These are phyloP conservation scores for Phytophthora chlamydospora DNA, from an alignment of 352 stramenopile genomes.

Conservation along the genomic window DNA sequence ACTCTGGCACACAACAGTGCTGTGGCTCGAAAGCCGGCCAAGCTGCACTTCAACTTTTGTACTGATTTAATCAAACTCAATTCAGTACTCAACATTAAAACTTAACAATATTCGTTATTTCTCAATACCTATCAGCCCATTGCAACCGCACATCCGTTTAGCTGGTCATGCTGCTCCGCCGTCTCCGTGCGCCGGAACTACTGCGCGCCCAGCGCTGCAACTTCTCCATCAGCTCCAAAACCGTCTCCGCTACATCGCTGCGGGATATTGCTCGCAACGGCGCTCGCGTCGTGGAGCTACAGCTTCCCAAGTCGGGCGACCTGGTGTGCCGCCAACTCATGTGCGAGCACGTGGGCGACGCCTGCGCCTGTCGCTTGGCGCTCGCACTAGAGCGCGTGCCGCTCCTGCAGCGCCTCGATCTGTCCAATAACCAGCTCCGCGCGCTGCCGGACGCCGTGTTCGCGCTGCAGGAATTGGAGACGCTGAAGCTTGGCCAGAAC, in stretches of 20 bases:
- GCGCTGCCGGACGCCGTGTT: conserved; percentile 84
- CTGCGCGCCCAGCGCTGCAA: conserved; percentile 5
- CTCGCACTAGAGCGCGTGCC: conserved; percentile 79
- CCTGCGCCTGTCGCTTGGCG: conserved; percentile 86
- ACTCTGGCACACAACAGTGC: too few relatives aligned
- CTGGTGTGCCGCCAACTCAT: conserved; percentile 93
- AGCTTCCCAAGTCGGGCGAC: conserved; percentile 82
- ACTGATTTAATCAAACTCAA: too few relatives aligned
- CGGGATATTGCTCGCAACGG: conserved; percentile 72
- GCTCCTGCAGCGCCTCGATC: conserved; percentile 66
- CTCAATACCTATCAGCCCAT: too few relatives aligned
- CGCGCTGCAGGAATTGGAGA: conserved; percentile 56
- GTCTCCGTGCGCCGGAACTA: background rate
- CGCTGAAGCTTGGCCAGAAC: conserved; percentile 77
- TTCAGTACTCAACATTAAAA: too few relatives aligned
- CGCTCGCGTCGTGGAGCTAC: conserved; percentile 54
- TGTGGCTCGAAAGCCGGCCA: too few relatives aligned
- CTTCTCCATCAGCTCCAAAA: conserved; percentile 5
- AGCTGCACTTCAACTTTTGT: too few relatives aligned
- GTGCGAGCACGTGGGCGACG: conserved; percentile 89
- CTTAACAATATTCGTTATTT: too few relatives aligned
- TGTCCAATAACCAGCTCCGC: conserved; percentile 80
- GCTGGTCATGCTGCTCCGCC: conserved; percentile 15
- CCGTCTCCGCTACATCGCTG: conserved; percentile 40
- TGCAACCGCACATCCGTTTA: background rate